These are phyloP conservation scores for Spathaspora passalidarum DNA, from an alignment of 805 yeast species.

Conservation along the genomic window DNA sequence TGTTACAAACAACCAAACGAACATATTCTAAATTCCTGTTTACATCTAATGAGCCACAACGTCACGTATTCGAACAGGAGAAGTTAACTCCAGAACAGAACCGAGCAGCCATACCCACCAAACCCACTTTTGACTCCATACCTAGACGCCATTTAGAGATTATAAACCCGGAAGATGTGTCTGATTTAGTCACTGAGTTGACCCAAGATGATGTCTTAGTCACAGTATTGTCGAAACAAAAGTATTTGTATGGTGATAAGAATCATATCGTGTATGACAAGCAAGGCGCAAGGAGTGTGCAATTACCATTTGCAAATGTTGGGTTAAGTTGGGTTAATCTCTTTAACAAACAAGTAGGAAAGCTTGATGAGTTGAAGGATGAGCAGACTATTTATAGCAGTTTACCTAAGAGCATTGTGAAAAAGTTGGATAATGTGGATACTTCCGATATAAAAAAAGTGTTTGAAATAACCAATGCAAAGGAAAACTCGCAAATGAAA, in stretches of 20 bases:
- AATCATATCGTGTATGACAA: slow-evolving; percentile 20
- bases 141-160: slow-evolving; percentile 25
- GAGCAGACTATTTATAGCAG: neutral
- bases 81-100: slow-evolving; percentile 26
- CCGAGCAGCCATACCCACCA: slow-evolving; percentile 32
- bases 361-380: slow-evolving; percentile 15
- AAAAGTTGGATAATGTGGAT: neutral
- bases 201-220: slow-evolving; percentile 27
- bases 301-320: slow-evolving; percentile 26
- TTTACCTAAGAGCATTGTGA: neutral
- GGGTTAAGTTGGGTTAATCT: slow-evolving; percentile 28
- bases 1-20: slow-evolving; percentile 2
- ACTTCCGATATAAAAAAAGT: neutral
- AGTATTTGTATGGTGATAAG: slow-evolving; percentile 26
- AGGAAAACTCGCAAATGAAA: slow-evolving; percentile 13
- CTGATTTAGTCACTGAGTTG: slow-evolving; percentile 31
- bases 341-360: slow-evolving; percentile 19
- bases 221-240: slow-evolving; percentile 25
- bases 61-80: slow-evolving; percentile 25
- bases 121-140: slow-evolving; percentile 16
- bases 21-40: slow-evolving; percentile 16
- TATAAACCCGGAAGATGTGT: slow-evolving; percentile 29
- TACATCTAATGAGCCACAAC: slow-evolving; percentile 24
- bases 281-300: slow-evolving; percentile 11
- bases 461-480: slow-evolving; percentile 13